Base-by-base conservation (phyloP, 2,329 filamentous ascomycete genomes). In the Aspergillus fumigatus region DNA sequence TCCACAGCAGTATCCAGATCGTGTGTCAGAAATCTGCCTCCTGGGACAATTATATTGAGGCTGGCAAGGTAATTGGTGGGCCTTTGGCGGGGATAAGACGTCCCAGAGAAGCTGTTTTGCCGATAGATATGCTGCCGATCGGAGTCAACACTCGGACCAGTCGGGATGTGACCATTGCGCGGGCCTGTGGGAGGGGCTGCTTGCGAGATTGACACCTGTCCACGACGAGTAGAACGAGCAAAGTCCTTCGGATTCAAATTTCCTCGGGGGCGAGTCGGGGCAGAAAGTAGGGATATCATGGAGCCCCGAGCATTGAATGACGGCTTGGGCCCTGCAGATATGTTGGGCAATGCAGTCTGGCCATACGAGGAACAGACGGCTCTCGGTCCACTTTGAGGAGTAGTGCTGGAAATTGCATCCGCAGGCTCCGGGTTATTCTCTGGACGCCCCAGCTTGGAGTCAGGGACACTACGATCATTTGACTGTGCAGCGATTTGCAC, bases 191-290 rank as follows among this genome's bases (percentile, higher is more conserved):
- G 75, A 27, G 71, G 64, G 17, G 32, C 17, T 25, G 59, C 65
- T 51, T 74, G 69, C 40, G 70, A 59, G 51, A 65, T 51, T 38
- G 66, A 54, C 26, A 63, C 53, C 43, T 69, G 71, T 45, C 70
- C 71, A 55, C 71, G 71, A 52, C 75, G 74, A 51, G 65, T 63
- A 10, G 72, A 65, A 66, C 74, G 75, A 23, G 69, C 60, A 45
- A 66, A 68, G 19, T 73, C 70, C 54, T 74, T 69, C 23, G 70
- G 68, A 52, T 63, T 67, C 32, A 68, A 57, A 41, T 67, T 72
- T 48, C 77, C 77, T 38, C 77, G 76, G 48, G 79, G 78, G 14
- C 77, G 72, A 9, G 77, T 79, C n/a, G 78, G 78, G 25, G 77
- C 78, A 29, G 75, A 73, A 11, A 79, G 62, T n/a, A 79, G 58